A percentile compares a stretch with the other conserved stretches of the same genome.
Evolutionary conservation across 2,329 filamentous ascomycete species (phyloP).

Genomic region (Raffaelea albimanens): DNA sequence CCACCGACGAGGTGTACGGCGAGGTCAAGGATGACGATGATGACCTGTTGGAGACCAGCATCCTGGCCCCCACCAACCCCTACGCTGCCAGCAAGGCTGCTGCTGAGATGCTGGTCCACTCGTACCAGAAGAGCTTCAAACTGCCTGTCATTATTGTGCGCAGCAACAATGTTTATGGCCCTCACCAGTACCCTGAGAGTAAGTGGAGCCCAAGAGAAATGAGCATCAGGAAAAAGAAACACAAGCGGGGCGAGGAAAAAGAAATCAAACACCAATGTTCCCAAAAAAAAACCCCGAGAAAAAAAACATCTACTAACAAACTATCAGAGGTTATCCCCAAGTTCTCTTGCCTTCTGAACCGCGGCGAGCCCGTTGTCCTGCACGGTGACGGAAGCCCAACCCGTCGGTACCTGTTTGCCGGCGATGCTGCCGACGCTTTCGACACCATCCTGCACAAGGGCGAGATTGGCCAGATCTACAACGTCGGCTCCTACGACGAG

Average conservation of each 20-base stretch:
- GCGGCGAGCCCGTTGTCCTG: constrained; percentile 56
- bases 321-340: constrained; percentile 70
- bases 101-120: constrained; percentile 77
- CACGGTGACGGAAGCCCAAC: constrained; percentile 71
- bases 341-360: constrained; percentile 63
- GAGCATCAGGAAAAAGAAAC: background rate
- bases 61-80: constrained; percentile 71
- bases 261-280: too few relatives aligned
- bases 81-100: constrained; percentile 75
- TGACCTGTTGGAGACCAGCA: constrained; percentile 63
- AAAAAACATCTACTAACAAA: background rate
- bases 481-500: constrained; percentile 70
- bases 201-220: constrained; percentile 23
- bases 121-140: constrained; percentile 77
- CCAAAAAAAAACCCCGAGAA: too few relatives aligned
- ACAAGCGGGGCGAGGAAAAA: background rate
- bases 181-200: constrained; percentile 79
- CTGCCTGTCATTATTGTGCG: constrained; percentile 71
- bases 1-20: constrained; percentile 79
- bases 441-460: constrained; percentile 78
- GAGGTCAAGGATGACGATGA: constrained; percentile 65
- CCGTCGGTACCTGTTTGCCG: constrained; percentile 67
- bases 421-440: constrained; percentile 71
- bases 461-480: constrained; percentile 66
- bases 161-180: constrained; percentile 79